phyloP scores from a whole-genome alignment of 345 rosid species.

The Camelina laxa region DNA sequence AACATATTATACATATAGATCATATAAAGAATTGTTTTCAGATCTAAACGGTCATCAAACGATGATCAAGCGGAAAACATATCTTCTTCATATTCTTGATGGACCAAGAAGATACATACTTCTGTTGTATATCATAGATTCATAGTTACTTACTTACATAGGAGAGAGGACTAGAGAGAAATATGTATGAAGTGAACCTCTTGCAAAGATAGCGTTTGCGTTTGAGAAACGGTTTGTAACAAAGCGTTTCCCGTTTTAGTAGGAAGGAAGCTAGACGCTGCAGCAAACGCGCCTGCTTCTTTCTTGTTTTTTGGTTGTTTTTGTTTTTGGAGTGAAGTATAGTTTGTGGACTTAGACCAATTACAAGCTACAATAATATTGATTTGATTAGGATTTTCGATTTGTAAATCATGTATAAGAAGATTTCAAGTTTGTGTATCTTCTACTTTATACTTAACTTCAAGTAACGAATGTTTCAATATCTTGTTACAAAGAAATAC shows the following conservation, averaged over 20 bases:
- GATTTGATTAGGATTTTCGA: conserved; percentile 5
- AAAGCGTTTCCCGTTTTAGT: conserved; percentile 37
- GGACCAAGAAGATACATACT: conserved; percentile 24
- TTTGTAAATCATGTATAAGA: conserved; percentile 5
- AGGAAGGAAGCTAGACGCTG: conserved; percentile 25
- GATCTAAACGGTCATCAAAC: conserved; percentile 31
- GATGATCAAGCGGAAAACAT: conserved; percentile 29
- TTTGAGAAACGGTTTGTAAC: conserved; percentile 14
- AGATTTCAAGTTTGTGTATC: conserved; percentile 10
- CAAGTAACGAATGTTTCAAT: background rate
- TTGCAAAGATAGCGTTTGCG: conserved; percentile 29
- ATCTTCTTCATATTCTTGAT: conserved; percentile 8
- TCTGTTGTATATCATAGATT: conserved; percentile 38
- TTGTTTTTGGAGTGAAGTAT: conserved; percentile 9
- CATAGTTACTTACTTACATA: conserved; percentile 31
- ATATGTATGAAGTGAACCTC: conserved; percentile 26
- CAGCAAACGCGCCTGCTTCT: conserved; percentile 20
- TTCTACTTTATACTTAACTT: too few relatives aligned
- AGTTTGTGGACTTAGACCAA: background rate
- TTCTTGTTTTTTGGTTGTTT: background rate
- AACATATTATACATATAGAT: conserved; percentile 25
- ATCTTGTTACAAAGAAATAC: background rate
- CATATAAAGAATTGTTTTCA: background rate
- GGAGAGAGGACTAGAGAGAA: conserved; percentile 27
- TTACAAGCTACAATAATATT: background rate